A percentile compares a stretch with the other conserved stretches of the same genome.
phyloP scores from a whole-genome alignment of 805 yeast species.

The Sugiyamaella floridensis region DNA sequence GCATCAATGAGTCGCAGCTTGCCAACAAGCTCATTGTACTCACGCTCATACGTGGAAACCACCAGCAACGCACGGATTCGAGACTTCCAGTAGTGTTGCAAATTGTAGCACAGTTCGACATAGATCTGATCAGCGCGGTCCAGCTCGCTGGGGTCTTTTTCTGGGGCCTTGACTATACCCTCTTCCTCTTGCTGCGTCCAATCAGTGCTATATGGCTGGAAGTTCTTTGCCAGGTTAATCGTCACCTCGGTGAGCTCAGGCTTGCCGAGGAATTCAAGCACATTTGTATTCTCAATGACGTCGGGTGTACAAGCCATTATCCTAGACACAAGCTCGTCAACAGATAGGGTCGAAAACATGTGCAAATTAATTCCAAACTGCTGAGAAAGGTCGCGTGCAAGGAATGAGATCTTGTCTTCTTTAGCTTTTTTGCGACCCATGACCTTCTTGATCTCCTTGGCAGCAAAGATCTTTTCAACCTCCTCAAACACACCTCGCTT shows the following conservation, averaged over 20 bases:
- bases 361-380: slow-evolving; percentile 93
- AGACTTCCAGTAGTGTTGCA: slow-evolving; percentile 86
- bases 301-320: slow-evolving; percentile 71
- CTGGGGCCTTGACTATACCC: slow-evolving; percentile 36
- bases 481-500: slow-evolving; percentile 77
- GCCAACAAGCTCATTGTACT: slow-evolving; percentile 60
- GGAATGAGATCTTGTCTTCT: slow-evolving; percentile 53
- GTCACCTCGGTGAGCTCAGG: slow-evolving; percentile 72
- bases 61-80: slow-evolving; percentile 78
- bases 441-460: slow-evolving; percentile 56
- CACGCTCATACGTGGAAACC: slow-evolving; percentile 65
- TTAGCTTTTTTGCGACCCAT: slow-evolving; percentile 39
- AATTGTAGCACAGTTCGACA: slow-evolving; percentile 72
- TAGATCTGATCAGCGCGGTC: slow-evolving; percentile 84
- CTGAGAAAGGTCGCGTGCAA: slow-evolving; percentile 82
- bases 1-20: slow-evolving; percentile 66
- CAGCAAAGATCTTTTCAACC: slow-evolving; percentile 81
- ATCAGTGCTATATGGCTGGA: slow-evolving; percentile 75
- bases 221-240: slow-evolving; percentile 57
- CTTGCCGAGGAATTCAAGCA: slow-evolving; percentile 76
- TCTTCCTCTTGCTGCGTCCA: slow-evolving; percentile 43
- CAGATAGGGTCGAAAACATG: slow-evolving; percentile 55
- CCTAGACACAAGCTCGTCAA: slow-evolving; percentile 59
- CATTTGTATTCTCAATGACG: slow-evolving; percentile 59
- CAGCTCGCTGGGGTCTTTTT: slow-evolving; percentile 66